Evolutionary conservation across 768 basidiomycete species (phyloP).

Genomic region (Collybiopsis confluens): DNA sequence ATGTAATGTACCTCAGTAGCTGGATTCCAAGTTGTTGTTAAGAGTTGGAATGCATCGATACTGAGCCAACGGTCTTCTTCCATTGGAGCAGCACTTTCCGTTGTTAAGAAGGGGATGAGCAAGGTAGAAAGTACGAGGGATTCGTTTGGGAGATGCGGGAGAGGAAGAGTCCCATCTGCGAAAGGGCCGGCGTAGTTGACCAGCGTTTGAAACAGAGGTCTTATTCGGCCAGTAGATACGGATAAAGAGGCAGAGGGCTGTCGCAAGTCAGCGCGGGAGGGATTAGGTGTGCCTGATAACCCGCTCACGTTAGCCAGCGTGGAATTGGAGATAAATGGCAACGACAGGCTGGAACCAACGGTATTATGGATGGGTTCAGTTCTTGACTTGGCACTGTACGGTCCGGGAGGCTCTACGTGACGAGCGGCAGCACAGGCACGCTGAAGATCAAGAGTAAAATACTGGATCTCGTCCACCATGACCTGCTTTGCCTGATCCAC

Average conservation of each 20-base stretch:
- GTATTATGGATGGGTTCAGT: slow-evolving; percentile 21
- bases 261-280: slow-evolving; percentile 32
- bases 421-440: slow-evolving; percentile 51
- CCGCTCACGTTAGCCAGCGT: slow-evolving; percentile 22
- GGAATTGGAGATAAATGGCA: slow-evolving; percentile 39
- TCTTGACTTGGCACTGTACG: slow-evolving; percentile 6
- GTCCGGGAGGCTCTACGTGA: slow-evolving; percentile 33
- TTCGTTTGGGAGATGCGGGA: slow-evolving; percentile 51
- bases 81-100: slow-evolving; percentile 24
- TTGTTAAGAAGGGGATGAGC: slow-evolving; percentile 49
- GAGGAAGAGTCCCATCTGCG: slow-evolving; percentile 18
- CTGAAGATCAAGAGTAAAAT: slow-evolving; percentile 52
- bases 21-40: slow-evolving; percentile 52
- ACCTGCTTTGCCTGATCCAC: slow-evolving; percentile 60
- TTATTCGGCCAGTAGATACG: slow-evolving; percentile 32
- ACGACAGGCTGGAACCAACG: slow-evolving; percentile 31
- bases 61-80: slow-evolving; percentile 55
- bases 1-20: slow-evolving; percentile 46
- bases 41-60: slow-evolving; percentile 57
- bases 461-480: slow-evolving; percentile 41
- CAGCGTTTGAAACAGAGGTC: slow-evolving; percentile 40
- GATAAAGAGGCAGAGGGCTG: slow-evolving; percentile 42
- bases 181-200: slow-evolving; percentile 38
- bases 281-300: slow-evolving; percentile 13
- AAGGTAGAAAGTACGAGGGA: slow-evolving; percentile 54